A percentile compares a stretch with the other conserved stretches of the same genome.
phyloP scores from a whole-genome alignment of 2,329 filamentous ascomycete genomes.

The Orbilia brochopaga region DNA sequence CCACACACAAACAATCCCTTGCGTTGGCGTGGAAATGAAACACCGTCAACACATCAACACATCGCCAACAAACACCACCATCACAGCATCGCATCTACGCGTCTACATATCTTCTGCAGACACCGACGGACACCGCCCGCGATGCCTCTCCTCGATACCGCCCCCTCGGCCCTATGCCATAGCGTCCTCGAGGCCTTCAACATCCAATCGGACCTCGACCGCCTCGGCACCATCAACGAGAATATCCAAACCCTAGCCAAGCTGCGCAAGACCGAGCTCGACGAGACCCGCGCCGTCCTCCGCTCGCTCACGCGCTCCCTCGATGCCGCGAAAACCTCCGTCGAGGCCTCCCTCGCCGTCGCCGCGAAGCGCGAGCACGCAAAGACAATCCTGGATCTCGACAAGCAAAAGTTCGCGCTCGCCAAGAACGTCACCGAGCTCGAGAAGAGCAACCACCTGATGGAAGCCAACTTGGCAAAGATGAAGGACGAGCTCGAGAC shows the following conservation, averaged over 20 bases:
- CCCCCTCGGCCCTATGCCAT: slow-evolving; percentile 37
- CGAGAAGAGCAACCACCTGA: slow-evolving; percentile 73
- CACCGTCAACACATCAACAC: slow-evolving; percentile 45
- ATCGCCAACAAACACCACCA: not conserved
- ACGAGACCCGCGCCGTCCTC: slow-evolving; percentile 51
- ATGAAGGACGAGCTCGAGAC: slow-evolving; percentile 62
- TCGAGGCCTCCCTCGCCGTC: slow-evolving; percentile 47
- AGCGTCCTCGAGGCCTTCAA: slow-evolving; percentile 68
- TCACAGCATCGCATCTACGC: slow-evolving; percentile 58
- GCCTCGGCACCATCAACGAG: slow-evolving; percentile 81
- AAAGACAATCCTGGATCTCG: slow-evolving; percentile 85
- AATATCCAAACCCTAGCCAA: slow-evolving; percentile 82
- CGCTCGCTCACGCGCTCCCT: slow-evolving; percentile 51
- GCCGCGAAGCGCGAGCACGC: slow-evolving; percentile 52
- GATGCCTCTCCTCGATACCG: slow-evolving; percentile 42
- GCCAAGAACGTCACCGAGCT: slow-evolving; percentile 77
- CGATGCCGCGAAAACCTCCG: slow-evolving; percentile 52
- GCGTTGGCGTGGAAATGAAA: slow-evolving; percentile 50
- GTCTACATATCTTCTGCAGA: not conserved
- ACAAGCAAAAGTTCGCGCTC: slow-evolving; percentile 88
- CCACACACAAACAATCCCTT: slow-evolving; percentile 25
- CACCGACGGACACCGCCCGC: slow-evolving; percentile 19
- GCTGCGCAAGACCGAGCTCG: slow-evolving; percentile 67
- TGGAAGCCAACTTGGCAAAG: slow-evolving; percentile 68
- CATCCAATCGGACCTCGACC: slow-evolving; percentile 83